Conservation (phyloP, 1,284 basidiomycete species). For the Puccinia novopanici region DNA sequence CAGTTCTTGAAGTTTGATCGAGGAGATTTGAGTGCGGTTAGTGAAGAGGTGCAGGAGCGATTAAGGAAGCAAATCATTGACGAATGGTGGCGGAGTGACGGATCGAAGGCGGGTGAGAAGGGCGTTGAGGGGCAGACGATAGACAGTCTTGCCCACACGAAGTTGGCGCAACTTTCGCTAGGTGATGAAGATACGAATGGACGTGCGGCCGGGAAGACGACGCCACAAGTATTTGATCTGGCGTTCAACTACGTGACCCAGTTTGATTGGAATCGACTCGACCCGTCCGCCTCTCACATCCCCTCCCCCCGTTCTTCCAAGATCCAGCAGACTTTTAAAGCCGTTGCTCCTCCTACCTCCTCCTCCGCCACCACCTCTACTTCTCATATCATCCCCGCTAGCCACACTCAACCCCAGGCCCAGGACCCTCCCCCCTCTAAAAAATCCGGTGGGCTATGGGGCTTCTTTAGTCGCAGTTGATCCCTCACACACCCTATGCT, state of each 20-base stretch:
- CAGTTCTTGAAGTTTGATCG: slow-evolving; percentile 23
- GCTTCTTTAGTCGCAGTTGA: slow-evolving; percentile 22
- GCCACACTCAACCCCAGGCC: background rate
- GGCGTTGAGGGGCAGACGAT: background rate
- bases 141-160: background rate
- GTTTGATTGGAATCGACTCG: slow-evolving; percentile 6
- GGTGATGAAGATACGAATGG: background rate
- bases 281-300: background rate
- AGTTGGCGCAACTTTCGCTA: slow-evolving; percentile 2
- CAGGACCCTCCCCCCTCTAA: background rate
- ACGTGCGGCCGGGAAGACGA: no score
- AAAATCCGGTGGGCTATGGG: slow-evolving; percentile 28
- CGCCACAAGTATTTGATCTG: slow-evolving; percentile 21
- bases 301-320: background rate
- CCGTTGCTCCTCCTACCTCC: background rate
- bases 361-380: background rate
- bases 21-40: background rate
- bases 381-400: background rate
- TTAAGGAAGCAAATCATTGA: background rate
- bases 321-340: background rate
- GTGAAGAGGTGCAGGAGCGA: background rate
- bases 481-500: background rate
- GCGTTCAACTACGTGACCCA: slow-evolving; percentile 37
- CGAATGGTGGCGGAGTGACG: slow-evolving; percentile 7
- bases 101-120: background rate